Base-by-base conservation (phyloP, 2,329 filamentous ascomycete genomes). In the Penicillium aurantiogriseum region DNA sequence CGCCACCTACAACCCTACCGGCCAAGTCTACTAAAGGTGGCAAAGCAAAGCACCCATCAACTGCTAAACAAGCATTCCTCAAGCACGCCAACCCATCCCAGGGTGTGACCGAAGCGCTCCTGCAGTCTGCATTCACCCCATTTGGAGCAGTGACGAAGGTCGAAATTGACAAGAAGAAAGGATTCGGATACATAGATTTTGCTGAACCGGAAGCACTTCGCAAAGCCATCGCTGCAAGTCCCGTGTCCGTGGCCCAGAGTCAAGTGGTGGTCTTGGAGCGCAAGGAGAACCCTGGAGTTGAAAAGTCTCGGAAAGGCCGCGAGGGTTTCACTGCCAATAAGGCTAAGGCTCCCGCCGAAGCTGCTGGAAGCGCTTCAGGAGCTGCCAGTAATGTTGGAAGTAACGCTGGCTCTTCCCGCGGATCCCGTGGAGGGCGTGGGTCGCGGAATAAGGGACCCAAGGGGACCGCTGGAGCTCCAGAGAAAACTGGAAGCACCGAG, bases 121-220 rank as follows among this genome's bases (percentile, higher is more conserved):
- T 97, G 2, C 87, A 88, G 66, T 83, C 88, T 64, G 87, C 89
- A 0, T 85, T 97, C 70, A 82, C 87, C 44, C 75, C 78, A 0
- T 96, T 91, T 66, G 93, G 93, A 2, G 74, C 83, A 1, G 84
- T 97, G 45, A 85, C 85, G 0, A 88, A 86, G 63, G 90, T 96
- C 19, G 93, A 97, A 67, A 93, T 97, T 53, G 93, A 97, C 71
- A 92, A 92, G 74, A 89, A 92, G 68, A 97, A 97, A 74, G 92
- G 92, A 0, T 96, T 96, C 68, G 93, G 92, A 2, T 96, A 97
- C 71, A 88, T 96, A 39, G 90, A 96, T 62, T 97, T 97, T 76
- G 83, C 84, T 10, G 87, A 91, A 23, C 82, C 88, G 0, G 85
- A 87, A 9, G 82, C 84, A 10, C 80, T 97, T 27, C 84, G 85